phyloP scores from a whole-genome alignment of 345 rosid species.

The Syzygium oleosum region DNA sequence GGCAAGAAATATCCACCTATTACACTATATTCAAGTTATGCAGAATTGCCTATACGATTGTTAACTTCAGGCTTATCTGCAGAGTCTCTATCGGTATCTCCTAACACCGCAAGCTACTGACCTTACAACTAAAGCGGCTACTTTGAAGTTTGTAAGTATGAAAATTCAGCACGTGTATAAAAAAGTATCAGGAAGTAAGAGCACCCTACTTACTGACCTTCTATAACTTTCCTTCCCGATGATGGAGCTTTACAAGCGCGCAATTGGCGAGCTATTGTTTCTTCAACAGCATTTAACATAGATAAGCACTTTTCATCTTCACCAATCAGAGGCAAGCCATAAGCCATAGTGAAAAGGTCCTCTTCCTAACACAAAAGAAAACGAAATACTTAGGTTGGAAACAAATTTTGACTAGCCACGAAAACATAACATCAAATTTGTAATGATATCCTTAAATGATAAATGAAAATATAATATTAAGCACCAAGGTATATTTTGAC shows the following conservation, averaged over 20 bases:
- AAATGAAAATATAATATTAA: neutral
- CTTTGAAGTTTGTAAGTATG: neutral
- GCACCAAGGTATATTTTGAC: neutral
- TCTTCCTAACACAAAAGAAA: conserved; percentile 60
- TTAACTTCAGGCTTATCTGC: neutral
- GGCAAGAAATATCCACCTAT: neutral
- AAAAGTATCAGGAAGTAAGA: conserved; percentile 12
- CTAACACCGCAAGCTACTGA: neutral
- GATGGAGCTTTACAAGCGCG: conserved; percentile 74
- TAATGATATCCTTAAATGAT: neutral
- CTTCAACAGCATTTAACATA: conserved; percentile 85
- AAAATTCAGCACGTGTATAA: neutral
- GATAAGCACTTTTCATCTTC: conserved; percentile 85
- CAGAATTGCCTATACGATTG: neutral
- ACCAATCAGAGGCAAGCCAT: conserved; percentile 76
- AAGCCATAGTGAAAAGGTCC: conserved; percentile 82
- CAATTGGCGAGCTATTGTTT: conserved; percentile 76
- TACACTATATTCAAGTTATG: neutral
- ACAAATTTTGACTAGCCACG: neutral
- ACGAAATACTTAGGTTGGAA: neutral
- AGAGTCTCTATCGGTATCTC: neutral
- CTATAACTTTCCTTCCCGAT: conserved; percentile 47
- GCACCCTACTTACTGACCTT: conserved; percentile 23
- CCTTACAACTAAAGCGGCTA: neutral
- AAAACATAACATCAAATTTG: neutral